phyloP scores from a whole-genome alignment of 306 rosid species.

The Pterocarpus macrocarpus region DNA sequence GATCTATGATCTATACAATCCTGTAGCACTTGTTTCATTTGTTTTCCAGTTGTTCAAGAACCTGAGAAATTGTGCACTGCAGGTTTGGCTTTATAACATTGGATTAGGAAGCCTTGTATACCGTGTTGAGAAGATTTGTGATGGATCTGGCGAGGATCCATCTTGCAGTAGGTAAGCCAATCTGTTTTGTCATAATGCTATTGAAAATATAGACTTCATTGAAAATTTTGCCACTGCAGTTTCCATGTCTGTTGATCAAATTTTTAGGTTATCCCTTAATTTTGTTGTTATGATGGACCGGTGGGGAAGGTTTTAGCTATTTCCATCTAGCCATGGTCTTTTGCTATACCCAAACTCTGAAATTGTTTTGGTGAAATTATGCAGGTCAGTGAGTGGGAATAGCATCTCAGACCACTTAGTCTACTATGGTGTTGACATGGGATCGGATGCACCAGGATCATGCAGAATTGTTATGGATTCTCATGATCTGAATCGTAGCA shows the following conservation, averaged over 20 bases:
- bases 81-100: constrained; percentile 93
- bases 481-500: constrained; percentile 43
- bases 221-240: constrained; percentile 11
- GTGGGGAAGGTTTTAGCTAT: constrained; percentile 5
- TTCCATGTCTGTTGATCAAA: too few species aligned
- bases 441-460: constrained; percentile 60
- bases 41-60: constrained; percentile 34
- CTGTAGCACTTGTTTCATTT: constrained; percentile 31
- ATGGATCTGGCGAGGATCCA: constrained; percentile 93
- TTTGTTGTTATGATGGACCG: background rate
- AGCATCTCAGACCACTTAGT: constrained; percentile 82
- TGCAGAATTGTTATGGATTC: constrained; percentile 82
- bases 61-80: constrained; percentile 49
- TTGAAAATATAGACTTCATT: constrained; percentile 15
- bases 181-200: constrained; percentile 33
- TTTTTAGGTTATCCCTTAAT: constrained; percentile 25
- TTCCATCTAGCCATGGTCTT: constrained; percentile 7
- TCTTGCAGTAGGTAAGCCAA: constrained; percentile 85
- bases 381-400: constrained; percentile 91
- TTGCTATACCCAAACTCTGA: constrained; percentile 22
- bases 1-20: background rate
- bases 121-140: constrained; percentile 79
- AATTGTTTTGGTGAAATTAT: constrained; percentile 45
- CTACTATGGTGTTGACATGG: constrained; percentile 72
- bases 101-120: constrained; percentile 83